Conservation (phyloP, 495 filamentous ascomycete genomes). For the Neurospora pannonica region DNA sequence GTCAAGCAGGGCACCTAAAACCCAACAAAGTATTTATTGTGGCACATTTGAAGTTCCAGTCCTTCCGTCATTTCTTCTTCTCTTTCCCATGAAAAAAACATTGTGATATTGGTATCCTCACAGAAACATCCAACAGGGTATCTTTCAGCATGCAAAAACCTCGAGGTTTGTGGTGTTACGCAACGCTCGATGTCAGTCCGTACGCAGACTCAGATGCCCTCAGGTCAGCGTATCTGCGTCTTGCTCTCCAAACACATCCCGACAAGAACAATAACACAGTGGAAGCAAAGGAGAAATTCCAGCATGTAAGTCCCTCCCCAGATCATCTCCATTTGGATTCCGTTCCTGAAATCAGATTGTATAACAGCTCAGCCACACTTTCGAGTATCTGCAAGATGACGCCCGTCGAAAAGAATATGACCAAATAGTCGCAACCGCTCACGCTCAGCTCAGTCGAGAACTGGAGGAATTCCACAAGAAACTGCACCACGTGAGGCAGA, state of each 20-base stretch:
- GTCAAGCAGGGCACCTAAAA: not conserved
- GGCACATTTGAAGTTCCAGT: not conserved
- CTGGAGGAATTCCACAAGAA: not conserved
- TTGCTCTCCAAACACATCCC: not conserved
- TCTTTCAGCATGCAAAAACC: no score
- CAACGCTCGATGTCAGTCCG: not conserved
- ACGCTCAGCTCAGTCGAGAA: not conserved
- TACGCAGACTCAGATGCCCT: not conserved
- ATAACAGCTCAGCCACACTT: not conserved
- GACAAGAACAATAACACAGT: not conserved
- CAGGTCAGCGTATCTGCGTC: not conserved
- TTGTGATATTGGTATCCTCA: not conserved
- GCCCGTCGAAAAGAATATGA: not conserved
- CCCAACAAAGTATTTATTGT: not conserved
- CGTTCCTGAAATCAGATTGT: not conserved
- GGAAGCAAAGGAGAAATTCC: not conserved
- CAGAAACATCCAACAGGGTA: not conserved
- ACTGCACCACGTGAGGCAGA: not conserved
- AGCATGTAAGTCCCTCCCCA: not conserved
- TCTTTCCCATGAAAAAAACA: not conserved
- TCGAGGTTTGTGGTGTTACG: not conserved
- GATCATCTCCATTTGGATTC: not conserved
- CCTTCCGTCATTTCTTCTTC: not conserved
- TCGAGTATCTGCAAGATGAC: not conserved
- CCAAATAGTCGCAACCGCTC: not conserved